These are phyloP conservation scores for Dictyostelium firmibasis DNA, from an alignment of 78 protist genomes.

Conservation along the genomic window DNA sequence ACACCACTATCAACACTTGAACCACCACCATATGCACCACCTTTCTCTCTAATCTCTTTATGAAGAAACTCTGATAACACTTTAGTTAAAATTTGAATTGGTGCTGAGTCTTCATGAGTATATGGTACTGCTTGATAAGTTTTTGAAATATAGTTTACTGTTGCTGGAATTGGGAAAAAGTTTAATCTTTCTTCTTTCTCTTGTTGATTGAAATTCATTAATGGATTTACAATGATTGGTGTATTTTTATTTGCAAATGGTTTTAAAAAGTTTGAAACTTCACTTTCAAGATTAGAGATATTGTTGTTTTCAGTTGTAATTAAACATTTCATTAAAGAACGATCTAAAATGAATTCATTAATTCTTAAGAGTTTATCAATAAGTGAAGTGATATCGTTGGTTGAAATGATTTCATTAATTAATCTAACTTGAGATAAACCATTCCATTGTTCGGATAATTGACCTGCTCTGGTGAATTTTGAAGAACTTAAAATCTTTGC, in stretches of 20 bases:
- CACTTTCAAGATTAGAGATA: neutral
- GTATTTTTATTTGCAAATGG: neutral
- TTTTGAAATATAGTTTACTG: constrained; percentile 46
- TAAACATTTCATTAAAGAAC: constrained; percentile 27
- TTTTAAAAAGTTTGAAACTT: neutral
- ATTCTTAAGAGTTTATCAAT: constrained; percentile 9
- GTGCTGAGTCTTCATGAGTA: constrained; percentile 42
- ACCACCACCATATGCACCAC: constrained; percentile 96
- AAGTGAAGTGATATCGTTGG: neutral
- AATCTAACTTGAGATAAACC: constrained; percentile 56
- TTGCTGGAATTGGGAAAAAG: constrained; percentile 43
- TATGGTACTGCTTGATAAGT: constrained; percentile 26
- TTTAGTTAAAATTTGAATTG: constrained; percentile 21
- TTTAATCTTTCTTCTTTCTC: neutral
- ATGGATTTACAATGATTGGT: neutral
- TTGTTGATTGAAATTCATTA: neutral
- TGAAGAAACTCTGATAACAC: constrained; percentile 86
- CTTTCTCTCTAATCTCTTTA: constrained; percentile 91
- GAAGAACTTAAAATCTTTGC: neutral
- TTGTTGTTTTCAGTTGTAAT: constrained; percentile 24
- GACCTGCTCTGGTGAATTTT: constrained; percentile 7
- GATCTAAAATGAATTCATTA: constrained; percentile 22
- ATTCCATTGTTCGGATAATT: constrained; percentile 31
- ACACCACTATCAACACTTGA: constrained; percentile 40
- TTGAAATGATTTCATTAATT: constrained; percentile 7